Evolutionary conservation across 768 basidiomycete genomes (phyloP), one percentile per base, ranked within the genome.

Genomic region (Rhodotorula toruloides): DNA sequence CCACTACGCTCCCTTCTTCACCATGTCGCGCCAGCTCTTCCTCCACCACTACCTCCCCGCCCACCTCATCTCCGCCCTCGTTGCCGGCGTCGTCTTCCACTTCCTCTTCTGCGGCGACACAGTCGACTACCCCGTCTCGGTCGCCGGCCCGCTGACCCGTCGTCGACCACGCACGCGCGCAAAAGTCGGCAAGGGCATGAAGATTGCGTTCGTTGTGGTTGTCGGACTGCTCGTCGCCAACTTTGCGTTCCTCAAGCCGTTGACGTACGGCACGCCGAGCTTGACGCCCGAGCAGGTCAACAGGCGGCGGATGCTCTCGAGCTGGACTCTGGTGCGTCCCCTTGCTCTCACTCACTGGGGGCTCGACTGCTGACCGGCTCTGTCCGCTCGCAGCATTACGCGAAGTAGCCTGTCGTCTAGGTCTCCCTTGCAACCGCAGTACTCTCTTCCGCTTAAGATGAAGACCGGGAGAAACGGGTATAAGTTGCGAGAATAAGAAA

Each of bases 1-100:
- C 61, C 96, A 99, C 77, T 99, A 96, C 80, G 80, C 88, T 75
- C 96, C 96, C 11, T 99, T 98, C 84, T 99, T 90, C 86, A 82
- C 97, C 34, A 94, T 99, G 91, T 87, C 83, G 75, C 89, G 96
- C 44, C 96, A 99, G 75, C 82, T 93, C 34, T 99, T 99, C 83
- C 81, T 99, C 32, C 96, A 99, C 77, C 74, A 75, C 77, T 99
- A 99, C 77, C 86, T 99, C 7, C 94, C 94, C 21, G 94, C 94
- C 1, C 96, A 99, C 76, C 82, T 99, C 47, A 87, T 89, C 19
- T 75, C 73, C 21, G 87, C 91, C 19, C 82, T 98, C 63, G 85
- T 97, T 63, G 91, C 94, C 46, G 96, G 96, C 48, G 84, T 91
- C 10, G 88, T 96, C 25, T 81, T 98, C 73, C 89, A 88, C 79